Evolutionary conservation across 2,329 filamentous ascomycete genomes (phyloP).

Genomic region (Cladosporium cucumerinum): DNA sequence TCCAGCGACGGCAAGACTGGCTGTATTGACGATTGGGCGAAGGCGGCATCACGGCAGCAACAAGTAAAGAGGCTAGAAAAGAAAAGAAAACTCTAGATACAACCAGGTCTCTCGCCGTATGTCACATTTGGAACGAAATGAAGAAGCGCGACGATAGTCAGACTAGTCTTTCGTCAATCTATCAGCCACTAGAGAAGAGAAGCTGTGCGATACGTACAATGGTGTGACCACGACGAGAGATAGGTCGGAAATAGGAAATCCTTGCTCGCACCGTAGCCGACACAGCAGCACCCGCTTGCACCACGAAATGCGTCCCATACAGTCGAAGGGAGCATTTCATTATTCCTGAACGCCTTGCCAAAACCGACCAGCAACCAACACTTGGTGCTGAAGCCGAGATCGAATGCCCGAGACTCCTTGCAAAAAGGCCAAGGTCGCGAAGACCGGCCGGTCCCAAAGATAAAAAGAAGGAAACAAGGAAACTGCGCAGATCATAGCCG

Average conservation of each 20-base stretch:
- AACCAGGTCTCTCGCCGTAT: slow-evolving; percentile 26
- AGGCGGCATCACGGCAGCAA: slow-evolving; percentile 15
- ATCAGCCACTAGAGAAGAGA: slow-evolving; percentile 31
- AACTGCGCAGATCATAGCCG: slow-evolving; percentile 17
- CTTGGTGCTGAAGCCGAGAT: slow-evolving; percentile 27
- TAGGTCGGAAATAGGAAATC: slow-evolving; percentile 20
- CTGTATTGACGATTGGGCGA: slow-evolving; percentile 12
- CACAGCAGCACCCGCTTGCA: slow-evolving; percentile 5
- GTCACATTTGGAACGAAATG: slow-evolving; percentile 21
- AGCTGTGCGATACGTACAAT: slow-evolving; percentile 35
- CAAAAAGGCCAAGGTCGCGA: slow-evolving; percentile 17
- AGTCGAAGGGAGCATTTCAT: slow-evolving; percentile 7
- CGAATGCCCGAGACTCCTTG: slow-evolving; percentile 28
- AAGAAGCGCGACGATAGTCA: slow-evolving; percentile 22
- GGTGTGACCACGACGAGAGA: slow-evolving; percentile 27
- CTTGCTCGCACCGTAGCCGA: slow-evolving; percentile 12
- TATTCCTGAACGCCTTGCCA: slow-evolving; percentile 20
- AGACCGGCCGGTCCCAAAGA: slow-evolving; percentile 23
- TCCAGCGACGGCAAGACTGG: neutral
- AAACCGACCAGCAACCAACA: slow-evolving; percentile 28
- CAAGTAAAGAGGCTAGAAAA: slow-evolving; percentile 9
- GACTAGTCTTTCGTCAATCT: slow-evolving; percentile 36
- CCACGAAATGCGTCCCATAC: slow-evolving; percentile 1
- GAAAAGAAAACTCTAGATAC: slow-evolving; percentile 20
- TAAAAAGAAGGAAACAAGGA: slow-evolving; percentile 20